phyloP scores from a whole-genome alignment of 2,329 filamentous ascomycete genomes.

The Trichoderma afroharzianum region DNA sequence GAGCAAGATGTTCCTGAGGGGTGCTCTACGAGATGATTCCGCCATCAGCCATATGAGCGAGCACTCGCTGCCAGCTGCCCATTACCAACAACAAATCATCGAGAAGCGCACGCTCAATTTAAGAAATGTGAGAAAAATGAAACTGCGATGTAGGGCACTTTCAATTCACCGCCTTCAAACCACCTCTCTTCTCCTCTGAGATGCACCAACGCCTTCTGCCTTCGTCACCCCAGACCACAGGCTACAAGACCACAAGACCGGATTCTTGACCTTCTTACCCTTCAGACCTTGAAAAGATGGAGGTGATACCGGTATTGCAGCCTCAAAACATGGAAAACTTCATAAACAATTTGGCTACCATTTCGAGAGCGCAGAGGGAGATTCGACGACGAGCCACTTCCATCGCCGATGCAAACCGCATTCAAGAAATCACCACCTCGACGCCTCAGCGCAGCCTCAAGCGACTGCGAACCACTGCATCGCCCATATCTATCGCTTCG shows the following conservation, averaged over 20 bases:
- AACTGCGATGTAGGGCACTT: background rate
- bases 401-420: slow-evolving; percentile 5
- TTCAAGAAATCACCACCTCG: slow-evolving; percentile 4
- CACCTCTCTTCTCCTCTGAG: background rate
- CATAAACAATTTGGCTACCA: background rate
- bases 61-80: background rate
- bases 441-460: slow-evolving; percentile 15
- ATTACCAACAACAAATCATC: background rate
- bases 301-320: background rate
- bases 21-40: background rate
- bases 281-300: background rate
- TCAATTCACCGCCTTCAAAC: background rate
- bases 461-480: slow-evolving; percentile 18
- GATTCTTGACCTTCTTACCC: background rate
- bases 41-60: background rate
- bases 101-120: background rate
- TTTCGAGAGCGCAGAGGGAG: background rate
- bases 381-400: background rate
- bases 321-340: background rate
- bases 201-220: background rate
- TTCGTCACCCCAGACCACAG: background rate
- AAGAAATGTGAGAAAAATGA: background rate
- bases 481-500: slow-evolving; percentile 21
- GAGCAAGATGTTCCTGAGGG: background rate
- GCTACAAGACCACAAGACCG: background rate